Evolutionary conservation across 2,329 filamentous ascomycete species (phyloP).

Genomic region (Xylariomycetidae sp.): DNA sequence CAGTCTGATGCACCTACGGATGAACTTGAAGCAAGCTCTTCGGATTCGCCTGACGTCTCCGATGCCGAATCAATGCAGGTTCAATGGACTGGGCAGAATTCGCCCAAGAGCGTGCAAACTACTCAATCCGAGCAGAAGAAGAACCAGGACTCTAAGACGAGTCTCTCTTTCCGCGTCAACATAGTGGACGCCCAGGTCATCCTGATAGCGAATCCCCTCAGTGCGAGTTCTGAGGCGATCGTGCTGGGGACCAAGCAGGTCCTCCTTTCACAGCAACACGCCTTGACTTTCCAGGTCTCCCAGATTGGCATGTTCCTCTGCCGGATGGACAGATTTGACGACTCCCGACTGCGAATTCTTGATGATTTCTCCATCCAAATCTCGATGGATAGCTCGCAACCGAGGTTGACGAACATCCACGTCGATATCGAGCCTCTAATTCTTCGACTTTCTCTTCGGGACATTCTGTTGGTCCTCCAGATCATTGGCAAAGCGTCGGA

Average conservation of each 20-base stretch:
- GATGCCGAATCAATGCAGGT: constrained; percentile 53
- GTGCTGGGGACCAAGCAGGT: constrained; percentile 93
- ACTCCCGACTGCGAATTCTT: constrained; percentile 80
- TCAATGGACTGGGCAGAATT: constrained; percentile 32
- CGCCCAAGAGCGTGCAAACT: constrained; percentile 23
- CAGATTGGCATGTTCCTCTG: constrained; percentile 98
- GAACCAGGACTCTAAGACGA: constrained; percentile 50
- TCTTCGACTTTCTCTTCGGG: constrained; percentile 80
- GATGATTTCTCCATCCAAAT: constrained; percentile 93
- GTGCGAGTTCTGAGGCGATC: constrained; percentile 87
- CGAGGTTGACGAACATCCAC: constrained; percentile 68
- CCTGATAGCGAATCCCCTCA: constrained; percentile 88
- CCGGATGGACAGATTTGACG: constrained; percentile 96
- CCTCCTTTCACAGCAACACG: constrained; percentile 87
- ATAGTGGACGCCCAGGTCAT: constrained; percentile 96
- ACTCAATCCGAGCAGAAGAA: constrained; percentile 13
- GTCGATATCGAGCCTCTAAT: constrained; percentile 88
- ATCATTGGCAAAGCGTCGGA: constrained; percentile 89
- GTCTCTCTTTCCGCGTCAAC: constrained; percentile 82
- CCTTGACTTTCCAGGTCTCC: constrained; percentile 85
- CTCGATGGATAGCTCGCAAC: constrained; percentile 67
- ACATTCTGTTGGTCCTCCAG: constrained; percentile 90
- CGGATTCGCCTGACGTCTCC: constrained; percentile 53
- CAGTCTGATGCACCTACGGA: constrained; percentile 52
- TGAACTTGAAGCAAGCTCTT: constrained; percentile 45